These are phyloP conservation scores for Yueomyces sp. DNA, from an alignment of 805 yeast genomes.

Conservation along the genomic window DNA sequence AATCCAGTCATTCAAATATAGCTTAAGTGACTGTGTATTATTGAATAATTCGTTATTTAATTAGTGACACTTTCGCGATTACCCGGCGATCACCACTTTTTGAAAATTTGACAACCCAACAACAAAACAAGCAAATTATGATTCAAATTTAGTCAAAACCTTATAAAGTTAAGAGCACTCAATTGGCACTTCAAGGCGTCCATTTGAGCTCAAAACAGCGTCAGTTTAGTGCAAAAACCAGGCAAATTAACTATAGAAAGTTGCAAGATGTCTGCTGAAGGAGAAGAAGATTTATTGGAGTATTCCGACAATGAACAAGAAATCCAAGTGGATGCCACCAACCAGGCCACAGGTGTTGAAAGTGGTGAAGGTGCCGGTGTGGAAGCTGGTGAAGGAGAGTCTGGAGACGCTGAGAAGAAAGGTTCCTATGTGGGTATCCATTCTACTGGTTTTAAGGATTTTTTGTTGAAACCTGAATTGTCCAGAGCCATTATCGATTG, in stretches of 20 bases:
- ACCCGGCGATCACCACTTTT: too few relatives aligned
- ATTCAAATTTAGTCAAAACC: too few relatives aligned
- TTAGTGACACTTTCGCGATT: too few relatives aligned
- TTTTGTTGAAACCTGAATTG: constrained; percentile 88
- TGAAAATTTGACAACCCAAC: too few relatives aligned
- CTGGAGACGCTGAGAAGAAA: constrained; percentile 54
- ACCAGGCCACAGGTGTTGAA: constrained; percentile 24
- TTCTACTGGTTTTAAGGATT: constrained; percentile 97
- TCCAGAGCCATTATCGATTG: constrained; percentile 96
- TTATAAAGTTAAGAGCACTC: too few relatives aligned
- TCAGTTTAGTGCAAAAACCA: too few relatives aligned
- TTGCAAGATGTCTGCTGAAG: constrained; percentile 71
- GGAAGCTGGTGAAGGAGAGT: constrained; percentile 7
- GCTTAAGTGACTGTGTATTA: too few relatives aligned
- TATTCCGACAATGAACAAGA: constrained; percentile 98
- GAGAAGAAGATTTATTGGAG: constrained; percentile 98
- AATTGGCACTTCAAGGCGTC: too few relatives aligned
- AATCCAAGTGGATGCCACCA: constrained; percentile 47
- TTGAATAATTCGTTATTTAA: too few relatives aligned
- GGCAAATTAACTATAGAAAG: neutral
- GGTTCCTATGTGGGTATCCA: constrained; percentile 98
- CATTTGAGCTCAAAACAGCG: too few relatives aligned
- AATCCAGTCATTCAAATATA: too few relatives aligned
- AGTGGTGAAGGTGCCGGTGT: constrained; percentile 9
- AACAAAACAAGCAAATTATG: too few relatives aligned